These are phyloP conservation scores for Tylopilus orsonianus DNA, from an alignment of 1,284 basidiomycete species.

Conservation along the genomic window DNA sequence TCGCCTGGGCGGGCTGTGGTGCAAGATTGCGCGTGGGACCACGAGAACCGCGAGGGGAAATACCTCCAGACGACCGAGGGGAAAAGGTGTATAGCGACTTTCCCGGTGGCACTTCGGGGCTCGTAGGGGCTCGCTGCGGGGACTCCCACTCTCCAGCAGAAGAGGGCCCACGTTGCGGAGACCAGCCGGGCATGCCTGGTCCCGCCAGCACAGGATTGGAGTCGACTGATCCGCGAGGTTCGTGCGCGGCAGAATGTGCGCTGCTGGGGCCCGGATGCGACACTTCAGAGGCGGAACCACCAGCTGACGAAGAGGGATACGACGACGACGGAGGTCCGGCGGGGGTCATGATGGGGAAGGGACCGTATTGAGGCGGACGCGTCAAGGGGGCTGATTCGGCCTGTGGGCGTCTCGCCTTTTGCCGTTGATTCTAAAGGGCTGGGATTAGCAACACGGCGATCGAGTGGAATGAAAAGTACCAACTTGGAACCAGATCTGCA, in stretches of 20 bases:
- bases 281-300: constrained; percentile 9
- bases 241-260: constrained; percentile 12
- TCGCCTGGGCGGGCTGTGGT: constrained; percentile 12
- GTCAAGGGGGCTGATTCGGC: constrained; percentile 46
- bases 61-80: constrained; percentile 9
- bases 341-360: constrained; percentile 49
- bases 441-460: constrained; percentile 20
- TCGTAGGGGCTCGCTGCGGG: constrained; percentile 11
- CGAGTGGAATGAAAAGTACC: constrained; percentile 24
- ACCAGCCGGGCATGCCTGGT: constrained; percentile 57
- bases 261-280: constrained; percentile 15
- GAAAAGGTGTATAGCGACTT: constrained; percentile 3
- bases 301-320: constrained; percentile 13
- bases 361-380: constrained; percentile 59
- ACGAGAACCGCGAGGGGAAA: constrained; percentile 13
- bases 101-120: constrained; percentile 11
- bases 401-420: constrained; percentile 74
- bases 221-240: constrained; percentile 31
- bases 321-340: constrained; percentile 26
- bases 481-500: constrained; percentile 84
- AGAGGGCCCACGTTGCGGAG: constrained; percentile 19
- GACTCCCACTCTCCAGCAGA: constrained; percentile 24
- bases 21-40: constrained; percentile 10
- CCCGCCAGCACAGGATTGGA: constrained; percentile 48
- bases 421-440: constrained; percentile 67